Evolutionary conservation across 305 asterid genomes (phyloP), one percentile per base, ranked within the genome.

Genomic region (Nicotiana rustica): DNA sequence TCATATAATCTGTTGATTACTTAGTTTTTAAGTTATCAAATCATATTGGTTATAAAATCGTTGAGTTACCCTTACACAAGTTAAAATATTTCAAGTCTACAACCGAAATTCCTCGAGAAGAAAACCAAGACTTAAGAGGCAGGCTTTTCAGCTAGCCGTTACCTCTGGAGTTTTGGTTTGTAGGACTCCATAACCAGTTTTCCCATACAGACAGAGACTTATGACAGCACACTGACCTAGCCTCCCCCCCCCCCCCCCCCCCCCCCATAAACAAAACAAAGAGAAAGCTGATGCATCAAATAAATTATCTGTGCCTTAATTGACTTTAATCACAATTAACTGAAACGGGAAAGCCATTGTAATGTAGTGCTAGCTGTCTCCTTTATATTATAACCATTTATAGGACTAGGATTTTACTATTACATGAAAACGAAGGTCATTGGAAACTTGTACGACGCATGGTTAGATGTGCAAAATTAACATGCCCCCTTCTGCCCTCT

Each of bases 141-240:
- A 68, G 56, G 8, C 76, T 36, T 68, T 36, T 68, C 56, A 55
- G 31, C 10, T 70, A 69, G 78, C 78, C 78, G 78, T 70, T 70
- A 70, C 78, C 19, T 33, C 78, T 70, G 59, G 78, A 70, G 29
- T 70, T 70, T 2, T 70, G 35, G 19, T 5, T 2, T 68, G 6
- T 36, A 68, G 17, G 6, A 31, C 17, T 36, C 76, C 29, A 68
- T 36, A 4, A 4, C 76, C 31, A 67, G 4, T 67, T 35, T 35
- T 36, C 12, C 4, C 12, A 69, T 69, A 19, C 1, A 38, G 77
- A 69, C 77, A 68, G 18, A 68, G 41, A 36, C 17, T 10, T 33
- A 67, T 17, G 44, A 6, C 44, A 38, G 44, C 17, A 12, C 36
- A 67, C 36, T 67, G 9, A 13, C 70, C 33, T 6, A 33, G 35